phyloP scores from a whole-genome alignment of 345 rosid genomes.

The Laguncularia racemosa region DNA sequence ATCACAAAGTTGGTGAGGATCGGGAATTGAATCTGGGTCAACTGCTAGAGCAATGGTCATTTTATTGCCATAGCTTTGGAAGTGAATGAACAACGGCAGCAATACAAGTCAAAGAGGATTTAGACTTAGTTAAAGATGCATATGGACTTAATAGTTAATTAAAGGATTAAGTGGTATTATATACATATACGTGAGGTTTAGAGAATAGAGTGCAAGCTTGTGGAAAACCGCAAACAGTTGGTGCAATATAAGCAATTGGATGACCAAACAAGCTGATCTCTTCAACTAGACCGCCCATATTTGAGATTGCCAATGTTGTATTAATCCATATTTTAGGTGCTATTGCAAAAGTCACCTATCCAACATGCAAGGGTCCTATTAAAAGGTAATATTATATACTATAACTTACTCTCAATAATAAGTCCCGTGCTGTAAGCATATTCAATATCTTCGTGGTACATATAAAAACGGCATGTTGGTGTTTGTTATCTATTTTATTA shows the following conservation, averaged over 20 bases:
- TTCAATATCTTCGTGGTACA: too few relatives aligned
- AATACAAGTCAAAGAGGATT: background rate
- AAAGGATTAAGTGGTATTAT: background rate
- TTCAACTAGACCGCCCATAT: constrained; percentile 39
- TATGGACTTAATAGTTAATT: background rate
- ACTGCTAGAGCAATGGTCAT: constrained; percentile 46
- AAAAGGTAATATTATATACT: too few relatives aligned
- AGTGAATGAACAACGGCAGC: constrained; percentile 65
- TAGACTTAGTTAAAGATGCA: background rate
- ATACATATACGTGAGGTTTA: background rate
- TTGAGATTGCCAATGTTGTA: constrained; percentile 47
- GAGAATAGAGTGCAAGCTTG: constrained; percentile 17
- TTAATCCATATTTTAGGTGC: constrained; percentile 20
- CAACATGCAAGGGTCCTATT: background rate
- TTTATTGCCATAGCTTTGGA: constrained; percentile 52
- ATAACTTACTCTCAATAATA: too few relatives aligned
- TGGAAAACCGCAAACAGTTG: constrained; percentile 49
- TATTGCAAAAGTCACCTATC: constrained; percentile 21
- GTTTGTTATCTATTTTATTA: too few relatives aligned
- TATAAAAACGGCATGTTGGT: too few relatives aligned
- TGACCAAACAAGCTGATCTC: constrained; percentile 50
- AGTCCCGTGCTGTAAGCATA: too few relatives aligned
- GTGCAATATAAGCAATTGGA: constrained; percentile 42
- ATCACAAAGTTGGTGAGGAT: constrained; percentile 46
- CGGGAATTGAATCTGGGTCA: constrained; percentile 50